Percentiles rank a stretch among this genome's conserved stretches.
Evolutionary conservation across 192 early-diverging fungal genomes (phyloP).

Genomic region (Coemansia reversa): DNA sequence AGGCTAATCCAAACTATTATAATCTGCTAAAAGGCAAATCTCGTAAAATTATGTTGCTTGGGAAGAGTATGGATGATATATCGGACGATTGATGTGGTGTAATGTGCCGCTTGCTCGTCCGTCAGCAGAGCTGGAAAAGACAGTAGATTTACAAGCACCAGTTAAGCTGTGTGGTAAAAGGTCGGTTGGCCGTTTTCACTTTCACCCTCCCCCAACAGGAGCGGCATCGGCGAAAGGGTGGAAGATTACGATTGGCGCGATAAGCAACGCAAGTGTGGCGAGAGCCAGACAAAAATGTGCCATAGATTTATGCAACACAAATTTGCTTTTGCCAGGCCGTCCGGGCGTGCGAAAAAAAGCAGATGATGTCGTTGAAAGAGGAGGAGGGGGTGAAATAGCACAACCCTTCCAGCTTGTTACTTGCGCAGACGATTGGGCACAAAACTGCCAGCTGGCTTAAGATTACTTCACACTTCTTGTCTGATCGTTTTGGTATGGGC

Average conservation of each 20-base stretch:
- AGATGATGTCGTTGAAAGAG: neutral
- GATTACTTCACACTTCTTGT: neutral
- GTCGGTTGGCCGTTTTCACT: neutral
- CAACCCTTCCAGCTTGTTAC: neutral
- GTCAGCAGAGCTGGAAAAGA: neutral
- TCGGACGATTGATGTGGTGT: neutral
- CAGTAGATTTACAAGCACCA: neutral
- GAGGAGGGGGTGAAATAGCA: neutral
- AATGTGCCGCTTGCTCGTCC: neutral
- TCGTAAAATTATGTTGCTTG: too few species aligned
- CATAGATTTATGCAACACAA: neutral
- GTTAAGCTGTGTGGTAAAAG: neutral
- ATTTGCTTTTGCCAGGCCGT: neutral
- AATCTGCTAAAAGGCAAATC: too few species aligned
- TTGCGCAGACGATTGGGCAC: constrained; percentile 20
- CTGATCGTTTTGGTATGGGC: neutral
- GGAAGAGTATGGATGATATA: neutral
- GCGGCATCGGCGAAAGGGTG: constrained; percentile 2
- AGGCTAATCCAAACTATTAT: neutral
- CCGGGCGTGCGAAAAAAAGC: neutral
- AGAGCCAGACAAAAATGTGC: neutral
- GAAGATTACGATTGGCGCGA: constrained; percentile 47
- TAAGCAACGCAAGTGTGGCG: constrained; percentile 16
- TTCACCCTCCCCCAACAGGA: neutral
- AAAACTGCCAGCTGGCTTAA: constrained; percentile 23